Base-by-base conservation (phyloP, 768 basidiomycete genomes). In the Boletus rubescentipes region DNA sequence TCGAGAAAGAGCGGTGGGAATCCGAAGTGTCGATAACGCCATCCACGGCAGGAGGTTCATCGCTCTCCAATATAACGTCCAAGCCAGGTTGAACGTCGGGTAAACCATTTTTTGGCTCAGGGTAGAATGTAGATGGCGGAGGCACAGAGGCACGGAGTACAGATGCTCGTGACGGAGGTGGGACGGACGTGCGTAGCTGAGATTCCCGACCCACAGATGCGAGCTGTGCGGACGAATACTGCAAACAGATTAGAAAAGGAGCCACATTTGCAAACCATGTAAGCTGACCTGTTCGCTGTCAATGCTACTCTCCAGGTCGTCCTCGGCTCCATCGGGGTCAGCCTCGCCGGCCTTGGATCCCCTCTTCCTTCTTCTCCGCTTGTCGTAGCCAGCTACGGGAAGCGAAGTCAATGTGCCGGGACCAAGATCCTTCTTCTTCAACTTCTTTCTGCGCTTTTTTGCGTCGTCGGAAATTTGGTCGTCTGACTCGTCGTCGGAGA, bases 401-500 rank as follows among this genome's bases (percentile, higher is more conserved):
- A 91, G 73, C n/a, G 79, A 80, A 15, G 82, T 84, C 59, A 89
- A 67, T 21, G 79, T 80, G 5, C 84, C 86, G 9, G 79, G 81
- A 9, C 73, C 68, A 20, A 74, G 67, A 30, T 80, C 80, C 53
- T 76, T 77, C 65, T 78, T 82, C 66, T 72, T 73, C 48, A 81
- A 81, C 58, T 65, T 72, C 51, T 71, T 71, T 72, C 76, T 83
- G 67, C 78, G 78, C 64, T 76, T 78, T 61, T 75, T 77, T 53
- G 77, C 83, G 47, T 73, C 75, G 30, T 77, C 81, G 23, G 80
- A 81, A 31, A 79, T 76, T 45, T 82, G 80, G 46, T 85, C 84
- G 32, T 84, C 86, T 8, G 85, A 83, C 9, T 81, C 79, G 37
- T 90, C 89, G 59, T 88, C 87, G 9, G 85, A 87, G 51, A 69